A percentile compares a stretch with the other conserved stretches of the same genome.
phyloP scores from a whole-genome alignment of 1,284 basidiomycete genomes.

The Malassezia caprae region DNA sequence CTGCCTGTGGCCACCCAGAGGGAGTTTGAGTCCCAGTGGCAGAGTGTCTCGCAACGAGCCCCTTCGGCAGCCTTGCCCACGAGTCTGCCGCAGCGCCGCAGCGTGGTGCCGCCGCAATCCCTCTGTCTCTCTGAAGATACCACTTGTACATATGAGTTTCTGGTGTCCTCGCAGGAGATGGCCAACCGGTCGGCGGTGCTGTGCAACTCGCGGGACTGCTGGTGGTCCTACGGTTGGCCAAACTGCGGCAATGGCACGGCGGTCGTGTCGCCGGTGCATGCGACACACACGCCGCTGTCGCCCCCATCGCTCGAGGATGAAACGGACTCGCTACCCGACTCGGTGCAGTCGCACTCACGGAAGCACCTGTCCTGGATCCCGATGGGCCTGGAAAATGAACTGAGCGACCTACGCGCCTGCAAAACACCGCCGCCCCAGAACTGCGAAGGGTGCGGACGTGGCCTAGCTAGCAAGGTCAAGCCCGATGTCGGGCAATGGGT shows the following conservation, averaged over 20 bases:
- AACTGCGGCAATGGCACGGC: background rate
- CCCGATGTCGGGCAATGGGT: background rate
- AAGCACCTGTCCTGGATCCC: background rate
- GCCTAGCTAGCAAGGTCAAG: background rate
- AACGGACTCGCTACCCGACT: background rate
- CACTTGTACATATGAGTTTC: background rate
- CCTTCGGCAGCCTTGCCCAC: background rate
- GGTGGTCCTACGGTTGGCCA: constrained; percentile 5
- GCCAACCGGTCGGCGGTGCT: background rate
- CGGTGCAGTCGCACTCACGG: background rate
- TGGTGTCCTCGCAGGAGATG: background rate
- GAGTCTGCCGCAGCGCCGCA: background rate
- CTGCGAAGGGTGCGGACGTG: background rate
- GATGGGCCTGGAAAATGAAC: background rate
- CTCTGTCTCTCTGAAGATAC: background rate
- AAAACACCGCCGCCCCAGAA: background rate
- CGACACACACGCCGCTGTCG: background rate
- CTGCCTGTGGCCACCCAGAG: constrained; percentile 34
- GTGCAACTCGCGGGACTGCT: background rate
- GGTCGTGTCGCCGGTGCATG: background rate
- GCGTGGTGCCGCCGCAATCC: background rate
- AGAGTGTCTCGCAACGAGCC: background rate
- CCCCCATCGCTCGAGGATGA: background rate
- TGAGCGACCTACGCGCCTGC: background rate
- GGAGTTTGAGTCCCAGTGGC: constrained; percentile 21